Base-by-base conservation (phyloP, 2,329 filamentous ascomycete genomes). In the Fusarium multiceps region DNA sequence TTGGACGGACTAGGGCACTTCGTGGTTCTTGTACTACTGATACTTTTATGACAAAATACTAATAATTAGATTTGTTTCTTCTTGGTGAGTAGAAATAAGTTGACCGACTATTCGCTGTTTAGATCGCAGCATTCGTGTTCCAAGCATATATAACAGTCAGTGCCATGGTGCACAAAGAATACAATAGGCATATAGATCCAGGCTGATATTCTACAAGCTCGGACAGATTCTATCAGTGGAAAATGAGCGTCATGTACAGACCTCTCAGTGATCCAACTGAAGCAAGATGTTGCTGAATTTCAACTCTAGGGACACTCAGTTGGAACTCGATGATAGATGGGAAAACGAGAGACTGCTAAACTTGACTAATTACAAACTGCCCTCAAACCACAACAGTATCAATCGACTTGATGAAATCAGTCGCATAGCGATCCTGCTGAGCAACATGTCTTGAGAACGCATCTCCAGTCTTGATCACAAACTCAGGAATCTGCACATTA, bases 401-500 rank as follows among this genome's bases (percentile, higher is more conserved):
- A 43, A 72, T 70, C 32, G 58, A 58, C 9, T 41, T 43, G 18
- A 72, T 57, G 37, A 72, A 72, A 3, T 70, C 69, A 41, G 32
- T 34, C 7, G 69, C 69, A 28, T 68, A 65, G 6, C 47, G 56
- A 45, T 72, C 69, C 56, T 72, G 69, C 46, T 32, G 45, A 21
- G 69, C 66, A 51, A 72, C 40, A 25, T 64, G 48, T 43, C 69
- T 59, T 45, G 69, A 61, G 47, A 72, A 72, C 10, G 46, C 45
- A 42, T 72, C 69, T 14, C 65, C 65, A 6, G 72, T 47, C 67
- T 66, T 72, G 43, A 74, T 65, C 40, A 67, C 55, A 60, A 68
- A 74, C 47, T 74, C 72, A 1, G 72, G 72, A 20, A 74, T 59
- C 25, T 50, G 43, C 10, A 73, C 23, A 18, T 37, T 46, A 2